phyloP scores from a whole-genome alignment of 2,329 filamentous ascomycete genomes.

The Colletotrichum sansevieriae region DNA sequence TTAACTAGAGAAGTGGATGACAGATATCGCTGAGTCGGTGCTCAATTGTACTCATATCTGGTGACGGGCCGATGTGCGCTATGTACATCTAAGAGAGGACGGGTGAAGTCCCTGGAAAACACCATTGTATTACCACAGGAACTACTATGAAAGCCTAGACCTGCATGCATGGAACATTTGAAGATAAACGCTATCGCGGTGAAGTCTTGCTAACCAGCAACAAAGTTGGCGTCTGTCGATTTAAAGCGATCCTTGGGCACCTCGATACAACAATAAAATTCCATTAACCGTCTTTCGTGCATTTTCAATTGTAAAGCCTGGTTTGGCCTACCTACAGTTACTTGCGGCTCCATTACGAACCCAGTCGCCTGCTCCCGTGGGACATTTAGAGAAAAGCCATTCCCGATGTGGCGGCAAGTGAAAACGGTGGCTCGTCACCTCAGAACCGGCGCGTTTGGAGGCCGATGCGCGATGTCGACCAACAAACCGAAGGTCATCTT shows the following conservation, averaged over 20 bases:
- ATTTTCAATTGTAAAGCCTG: no score
- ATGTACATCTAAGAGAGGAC: constrained; percentile 14
- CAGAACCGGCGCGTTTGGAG: neutral
- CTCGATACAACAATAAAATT: constrained; percentile 1
- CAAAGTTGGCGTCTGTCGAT: no score
- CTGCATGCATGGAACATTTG: no score
- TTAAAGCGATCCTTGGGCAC: neutral
- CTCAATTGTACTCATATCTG: constrained; percentile 17
- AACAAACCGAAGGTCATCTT: constrained; percentile 72
- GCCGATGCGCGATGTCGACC: constrained; percentile 25
- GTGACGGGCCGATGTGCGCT: constrained; percentile 10
- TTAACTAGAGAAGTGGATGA: neutral
- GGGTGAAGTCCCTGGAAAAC: neutral
- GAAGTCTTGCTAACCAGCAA: no score
- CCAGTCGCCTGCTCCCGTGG: no score
- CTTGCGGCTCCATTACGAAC: no score
- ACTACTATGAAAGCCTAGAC: neutral
- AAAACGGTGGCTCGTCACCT: constrained; percentile 4
- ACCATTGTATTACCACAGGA: neutral
- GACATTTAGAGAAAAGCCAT: neutral
- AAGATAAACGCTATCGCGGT: no score
- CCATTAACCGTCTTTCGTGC: neutral
- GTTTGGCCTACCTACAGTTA: no score
- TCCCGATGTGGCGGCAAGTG: constrained; percentile 28
- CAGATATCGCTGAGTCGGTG: neutral